phyloP scores from a whole-genome alignment of 306 rosid species.

The Casuarina cunninghamiana region DNA sequence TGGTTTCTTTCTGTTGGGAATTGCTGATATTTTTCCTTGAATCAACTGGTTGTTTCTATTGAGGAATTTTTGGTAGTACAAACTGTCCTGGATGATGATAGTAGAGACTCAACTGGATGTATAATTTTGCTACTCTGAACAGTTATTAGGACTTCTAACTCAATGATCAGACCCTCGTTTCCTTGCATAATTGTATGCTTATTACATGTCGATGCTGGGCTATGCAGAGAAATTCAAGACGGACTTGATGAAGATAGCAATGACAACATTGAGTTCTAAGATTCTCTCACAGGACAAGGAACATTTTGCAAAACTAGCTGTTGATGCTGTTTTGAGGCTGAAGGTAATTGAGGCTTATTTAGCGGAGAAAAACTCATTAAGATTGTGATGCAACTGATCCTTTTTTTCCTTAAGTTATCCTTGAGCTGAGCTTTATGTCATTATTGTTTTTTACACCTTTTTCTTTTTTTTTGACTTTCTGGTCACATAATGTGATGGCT shows the following conservation, averaged over 20 bases:
- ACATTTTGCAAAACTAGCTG: constrained; percentile 87
- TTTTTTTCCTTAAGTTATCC: too few species aligned
- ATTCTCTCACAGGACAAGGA: constrained; percentile 96
- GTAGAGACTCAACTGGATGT: neutral
- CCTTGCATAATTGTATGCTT: constrained; percentile 13
- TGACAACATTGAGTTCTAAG: constrained; percentile 96
- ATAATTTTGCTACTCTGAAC: neutral
- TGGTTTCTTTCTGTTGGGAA: neutral
- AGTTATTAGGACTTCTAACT: neutral
- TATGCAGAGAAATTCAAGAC: constrained; percentile 77
- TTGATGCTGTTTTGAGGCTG: constrained; percentile 93
- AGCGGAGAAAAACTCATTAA: neutral
- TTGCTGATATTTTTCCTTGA: neutral
- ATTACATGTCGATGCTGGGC: constrained; percentile 10
- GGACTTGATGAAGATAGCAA: constrained; percentile 94
- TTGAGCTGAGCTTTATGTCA: neutral
- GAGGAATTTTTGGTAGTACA: neutral
- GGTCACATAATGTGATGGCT: neutral
- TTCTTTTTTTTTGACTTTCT: neutral
- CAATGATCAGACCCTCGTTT: neutral
- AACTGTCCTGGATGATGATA: neutral
- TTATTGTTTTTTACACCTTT: neutral
- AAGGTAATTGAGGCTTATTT: constrained; percentile 50
- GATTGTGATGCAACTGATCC: neutral
- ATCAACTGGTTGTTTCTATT: neutral